Evolutionary conservation across 441 rosid species (phyloP), one percentile per base, ranked within the genome.

Genomic region (Populus hybrid): DNA sequence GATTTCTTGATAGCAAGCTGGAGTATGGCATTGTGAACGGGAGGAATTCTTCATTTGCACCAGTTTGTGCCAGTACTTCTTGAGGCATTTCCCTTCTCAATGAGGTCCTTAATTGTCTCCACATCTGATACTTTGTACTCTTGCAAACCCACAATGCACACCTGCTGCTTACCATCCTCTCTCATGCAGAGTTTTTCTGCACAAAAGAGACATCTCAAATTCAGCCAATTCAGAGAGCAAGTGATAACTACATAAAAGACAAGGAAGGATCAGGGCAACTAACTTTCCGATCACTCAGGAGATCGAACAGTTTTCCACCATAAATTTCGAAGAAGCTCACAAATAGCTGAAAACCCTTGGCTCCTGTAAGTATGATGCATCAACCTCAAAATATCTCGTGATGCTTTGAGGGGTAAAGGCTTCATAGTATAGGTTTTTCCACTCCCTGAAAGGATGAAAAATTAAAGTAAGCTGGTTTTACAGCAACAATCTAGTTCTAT

Each of bases 11-110:
- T 86, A 46, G 92, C 98, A 83, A 94, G 99, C 88, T 94, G 99
- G 82, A 96, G 93, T 75, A 96, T 96, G 74, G 99, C 99, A 90
- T n/a, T 96, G 99, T 42, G 99, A 96, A 83, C 99, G 95, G 53
- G 99, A 96, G 71, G 99, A n/a, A 96, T 86, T 96, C 99, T 86
- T 96, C 99, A 85, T 96, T 96, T 79, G 99, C 99, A 78, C 99
- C 99, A 4, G 99, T n/a, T 96, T 65, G 97, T 91, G 74, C 97
- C 98, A 32, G 92, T 96, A 85, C 97, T 94, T 84, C 98, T 91
- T 23, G 94, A 83, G 79, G 90, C 86, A 85, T 71, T 96, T 73
- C 99, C 98, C 88, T 79, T 96, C 90, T 96, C 99, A 70, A 96
- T 94, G 67, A 96, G 94, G 73, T 94, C 97, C 80, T 91, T 92